A percentile compares a stretch with the other conserved stretches of the same genome.
Evolutionary conservation across 2,329 filamentous ascomycete species (phyloP).

Genomic region (Pseudopyrenochaeta lycopersici): DNA sequence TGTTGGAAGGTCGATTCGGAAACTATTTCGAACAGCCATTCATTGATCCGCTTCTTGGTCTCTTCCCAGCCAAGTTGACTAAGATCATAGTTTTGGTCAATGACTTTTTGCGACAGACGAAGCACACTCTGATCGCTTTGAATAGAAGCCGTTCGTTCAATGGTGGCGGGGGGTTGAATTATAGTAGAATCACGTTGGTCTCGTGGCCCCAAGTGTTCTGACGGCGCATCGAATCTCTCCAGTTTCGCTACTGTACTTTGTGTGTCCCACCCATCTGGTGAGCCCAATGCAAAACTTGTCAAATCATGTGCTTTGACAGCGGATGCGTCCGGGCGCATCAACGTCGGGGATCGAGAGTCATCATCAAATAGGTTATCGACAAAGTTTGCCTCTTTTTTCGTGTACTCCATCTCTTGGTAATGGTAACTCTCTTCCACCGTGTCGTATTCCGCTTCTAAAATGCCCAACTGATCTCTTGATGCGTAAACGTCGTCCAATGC

Average conservation of each 20-base stretch:
- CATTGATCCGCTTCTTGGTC: background rate
- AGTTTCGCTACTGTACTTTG: too few relatives aligned
- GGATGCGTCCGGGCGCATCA: too few relatives aligned
- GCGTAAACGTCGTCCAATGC: background rate
- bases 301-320: too few relatives aligned
- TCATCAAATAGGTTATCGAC: conserved; percentile 1
- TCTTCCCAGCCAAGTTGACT: background rate
- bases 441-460: conserved; percentile 5
- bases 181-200: too few relatives aligned
- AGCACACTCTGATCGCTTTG: too few relatives aligned
- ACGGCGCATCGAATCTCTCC: too few relatives aligned
- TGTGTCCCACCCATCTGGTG: too few relatives aligned
- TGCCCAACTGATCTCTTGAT: conserved; percentile 8
- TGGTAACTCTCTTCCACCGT: conserved; percentile 11
- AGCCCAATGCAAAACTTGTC: too few relatives aligned
- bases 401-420: conserved; percentile 11
- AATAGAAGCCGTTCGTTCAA: too few relatives aligned
- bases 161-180: too few relatives aligned
- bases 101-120: background rate
- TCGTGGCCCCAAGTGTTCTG: too few relatives aligned
- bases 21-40: background rate
- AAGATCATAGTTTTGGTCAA: background rate
- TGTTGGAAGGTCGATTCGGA: background rate
- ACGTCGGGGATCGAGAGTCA: too few relatives aligned
- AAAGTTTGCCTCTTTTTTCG: conserved; percentile 10